Conservation (phyloP, 1,284 basidiomycete species). For the Phylloporus gajari region DNA sequence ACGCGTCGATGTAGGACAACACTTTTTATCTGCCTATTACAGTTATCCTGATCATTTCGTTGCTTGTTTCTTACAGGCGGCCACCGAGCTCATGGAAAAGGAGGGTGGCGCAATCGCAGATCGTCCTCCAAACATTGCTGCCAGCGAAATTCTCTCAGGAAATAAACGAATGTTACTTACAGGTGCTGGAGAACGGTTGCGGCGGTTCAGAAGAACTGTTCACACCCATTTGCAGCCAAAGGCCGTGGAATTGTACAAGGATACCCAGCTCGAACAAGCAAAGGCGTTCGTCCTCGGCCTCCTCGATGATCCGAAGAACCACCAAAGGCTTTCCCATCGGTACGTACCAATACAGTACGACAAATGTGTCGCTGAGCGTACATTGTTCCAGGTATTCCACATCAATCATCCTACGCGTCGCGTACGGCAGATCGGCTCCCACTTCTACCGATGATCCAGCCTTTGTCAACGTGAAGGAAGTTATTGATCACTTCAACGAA, state of each 20-base stretch:
- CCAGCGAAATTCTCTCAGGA: constrained; percentile 43
- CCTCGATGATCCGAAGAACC: constrained; percentile 45
- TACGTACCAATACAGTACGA: constrained; percentile 20
- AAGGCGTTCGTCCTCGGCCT: constrained; percentile 51
- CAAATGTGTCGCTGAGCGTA: background rate
- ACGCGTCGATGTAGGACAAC: constrained; percentile 39
- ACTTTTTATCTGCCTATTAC: too few species aligned
- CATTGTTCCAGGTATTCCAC: constrained; percentile 62
- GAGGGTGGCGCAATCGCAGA: constrained; percentile 47
- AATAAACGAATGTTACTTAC: constrained; percentile 38
- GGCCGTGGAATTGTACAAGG: constrained; percentile 47
- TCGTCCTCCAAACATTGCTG: constrained; percentile 46
- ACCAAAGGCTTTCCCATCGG: constrained; percentile 45
- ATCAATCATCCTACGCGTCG: constrained; percentile 69
- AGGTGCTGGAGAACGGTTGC: constrained; percentile 39
- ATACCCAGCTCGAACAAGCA: constrained; percentile 49
- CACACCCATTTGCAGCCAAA: constrained; percentile 53
- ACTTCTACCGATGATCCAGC: constrained; percentile 67
- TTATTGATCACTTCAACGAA: constrained; percentile 59
- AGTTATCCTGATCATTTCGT: too few species aligned
- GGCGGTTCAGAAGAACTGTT: constrained; percentile 46
- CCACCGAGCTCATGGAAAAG: constrained; percentile 22
- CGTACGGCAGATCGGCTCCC: constrained; percentile 66
- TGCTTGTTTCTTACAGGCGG: too few species aligned
- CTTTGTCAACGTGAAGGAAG: constrained; percentile 62